phyloP scores from a whole-genome alignment of 495 filamentous ascomycete genomes.

The Neurospora sublineolata region DNA sequence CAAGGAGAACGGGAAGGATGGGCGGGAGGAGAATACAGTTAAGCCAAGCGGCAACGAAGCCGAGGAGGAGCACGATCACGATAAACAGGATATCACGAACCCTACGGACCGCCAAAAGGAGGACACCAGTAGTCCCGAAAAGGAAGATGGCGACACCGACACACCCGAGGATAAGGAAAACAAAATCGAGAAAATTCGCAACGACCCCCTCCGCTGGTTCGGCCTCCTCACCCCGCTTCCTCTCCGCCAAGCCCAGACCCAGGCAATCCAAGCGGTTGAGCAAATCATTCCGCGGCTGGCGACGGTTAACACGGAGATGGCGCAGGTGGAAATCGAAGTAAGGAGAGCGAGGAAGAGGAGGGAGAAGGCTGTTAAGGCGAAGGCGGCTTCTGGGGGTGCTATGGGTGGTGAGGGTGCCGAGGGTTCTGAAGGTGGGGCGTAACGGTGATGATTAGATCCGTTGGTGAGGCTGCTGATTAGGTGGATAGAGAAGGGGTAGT shows the following conservation, averaged over 20 bases:
- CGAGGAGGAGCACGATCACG: too few relatives aligned
- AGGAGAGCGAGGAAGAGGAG: slow-evolving; percentile 38
- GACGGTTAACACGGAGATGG: slow-evolving; percentile 36
- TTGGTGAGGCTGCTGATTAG: background rate
- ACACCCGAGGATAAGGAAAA: background rate
- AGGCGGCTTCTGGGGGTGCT: too few relatives aligned
- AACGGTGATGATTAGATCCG: background rate
- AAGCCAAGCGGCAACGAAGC: too few relatives aligned
- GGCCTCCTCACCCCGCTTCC: slow-evolving; percentile 52
- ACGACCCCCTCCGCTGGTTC: slow-evolving; percentile 59
- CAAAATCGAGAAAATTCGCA: slow-evolving; percentile 1
- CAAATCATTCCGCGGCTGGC: slow-evolving; percentile 34
- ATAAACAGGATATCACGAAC: too few relatives aligned
- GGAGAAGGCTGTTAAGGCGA: slow-evolving; percentile 21
- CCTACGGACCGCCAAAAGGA: too few relatives aligned
- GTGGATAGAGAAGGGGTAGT: background rate
- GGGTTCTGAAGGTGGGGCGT: background rate
- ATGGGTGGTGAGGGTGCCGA: background rate
- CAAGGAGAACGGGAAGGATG: too few relatives aligned
- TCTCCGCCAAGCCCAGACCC: slow-evolving; percentile 47
- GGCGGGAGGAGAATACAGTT: too few relatives aligned
- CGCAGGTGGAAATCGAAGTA: slow-evolving; percentile 36
- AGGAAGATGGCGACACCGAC: too few relatives aligned
- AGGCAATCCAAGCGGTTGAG: slow-evolving; percentile 32
- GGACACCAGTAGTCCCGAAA: too few relatives aligned